Conservation (phyloP, 345 rosid genomes). For the Dipteronia sinensis region DNA sequence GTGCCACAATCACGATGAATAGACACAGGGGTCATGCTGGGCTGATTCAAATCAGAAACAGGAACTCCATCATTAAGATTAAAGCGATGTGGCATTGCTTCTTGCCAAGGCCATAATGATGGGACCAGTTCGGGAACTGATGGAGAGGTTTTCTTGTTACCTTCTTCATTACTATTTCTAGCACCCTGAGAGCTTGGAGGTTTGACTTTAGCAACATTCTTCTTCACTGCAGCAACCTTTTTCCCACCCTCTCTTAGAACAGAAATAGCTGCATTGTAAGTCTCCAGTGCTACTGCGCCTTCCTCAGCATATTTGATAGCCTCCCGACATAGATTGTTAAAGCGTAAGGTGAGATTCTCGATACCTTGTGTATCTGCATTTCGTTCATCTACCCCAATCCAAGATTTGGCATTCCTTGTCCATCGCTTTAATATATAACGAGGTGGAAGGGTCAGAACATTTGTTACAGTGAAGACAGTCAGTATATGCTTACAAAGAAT, state of each 20-base stretch:
- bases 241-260: slow-evolving; percentile 49
- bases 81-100: slow-evolving; percentile 37
- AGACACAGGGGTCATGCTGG: slow-evolving; percentile 52
- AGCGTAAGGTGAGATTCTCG: slow-evolving; percentile 51
- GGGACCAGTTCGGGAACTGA: slow-evolving; percentile 43
- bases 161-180: slow-evolving; percentile 45
- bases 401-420: slow-evolving; percentile 62
- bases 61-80: slow-evolving; percentile 58
- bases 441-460: slow-evolving; percentile 62
- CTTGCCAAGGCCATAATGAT: slow-evolving; percentile 68
- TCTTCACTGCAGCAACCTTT: slow-evolving; percentile 46
- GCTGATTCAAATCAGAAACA: slow-evolving; percentile 58
- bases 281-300: slow-evolving; percentile 57
- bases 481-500: slow-evolving; percentile 63
- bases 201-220: slow-evolving; percentile 41
- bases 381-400: slow-evolving; percentile 44
- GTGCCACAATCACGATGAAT: slow-evolving; percentile 42
- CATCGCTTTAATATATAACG: slow-evolving; percentile 62
- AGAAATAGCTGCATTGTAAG: slow-evolving; percentile 48
- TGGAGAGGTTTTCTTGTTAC: slow-evolving; percentile 36
- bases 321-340: slow-evolving; percentile 56
- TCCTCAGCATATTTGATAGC: slow-evolving; percentile 61
- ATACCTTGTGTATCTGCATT: slow-evolving; percentile 34
- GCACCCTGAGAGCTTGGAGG: slow-evolving; percentile 41
- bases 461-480: slow-evolving; percentile 69